Percentiles rank a stretch among this genome's conserved stretches.
Conservation (phyloP, 2,329 filamentous ascomycete genomes). For the Sphaerulina vaccinii region DNA sequence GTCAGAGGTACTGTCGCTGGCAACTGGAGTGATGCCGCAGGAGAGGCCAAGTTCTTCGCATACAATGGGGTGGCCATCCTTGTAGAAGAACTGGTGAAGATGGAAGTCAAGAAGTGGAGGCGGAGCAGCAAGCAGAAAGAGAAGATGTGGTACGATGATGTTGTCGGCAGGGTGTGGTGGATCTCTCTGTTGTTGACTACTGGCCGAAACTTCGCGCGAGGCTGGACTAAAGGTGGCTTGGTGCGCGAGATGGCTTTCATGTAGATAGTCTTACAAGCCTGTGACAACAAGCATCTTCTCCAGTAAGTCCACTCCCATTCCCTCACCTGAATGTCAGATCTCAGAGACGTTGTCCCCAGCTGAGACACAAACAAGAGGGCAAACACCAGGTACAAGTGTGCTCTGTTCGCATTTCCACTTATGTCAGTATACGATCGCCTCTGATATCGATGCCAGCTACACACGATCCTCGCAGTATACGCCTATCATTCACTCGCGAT, state of each 20-base stretch:
- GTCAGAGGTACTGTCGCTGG: conserved; percentile 44
- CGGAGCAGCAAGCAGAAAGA: conserved; percentile 22
- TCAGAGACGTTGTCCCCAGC: no score
- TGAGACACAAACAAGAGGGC: no score
- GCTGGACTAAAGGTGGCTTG: conserved; percentile 44
- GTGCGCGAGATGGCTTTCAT: conserved; percentile 42
- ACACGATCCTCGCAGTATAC: no score
- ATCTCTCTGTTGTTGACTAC: conserved; percentile 40
- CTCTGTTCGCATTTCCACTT: no score
- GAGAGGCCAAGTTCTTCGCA: conserved; percentile 37
- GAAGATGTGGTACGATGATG: conserved; percentile 34
- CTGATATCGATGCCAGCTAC: no score
- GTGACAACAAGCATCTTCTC: no score
- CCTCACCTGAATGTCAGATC: no score
- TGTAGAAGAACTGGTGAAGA: conserved; percentile 30
- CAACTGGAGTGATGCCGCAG: conserved; percentile 34
- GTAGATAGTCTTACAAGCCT: no score
- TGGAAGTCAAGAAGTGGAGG: conserved; percentile 24
- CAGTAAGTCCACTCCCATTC: no score
- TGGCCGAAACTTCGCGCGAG: conserved; percentile 45
- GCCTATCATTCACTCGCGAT: no score
- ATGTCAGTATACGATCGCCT: no score
- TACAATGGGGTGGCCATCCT: conserved; percentile 35
- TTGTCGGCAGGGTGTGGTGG: conserved; percentile 45
- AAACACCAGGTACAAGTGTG: no score